These are phyloP conservation scores for Aspergillus pseudonomiae DNA, from an alignment of 2,329 filamentous ascomycete genomes.

Conservation along the genomic window DNA sequence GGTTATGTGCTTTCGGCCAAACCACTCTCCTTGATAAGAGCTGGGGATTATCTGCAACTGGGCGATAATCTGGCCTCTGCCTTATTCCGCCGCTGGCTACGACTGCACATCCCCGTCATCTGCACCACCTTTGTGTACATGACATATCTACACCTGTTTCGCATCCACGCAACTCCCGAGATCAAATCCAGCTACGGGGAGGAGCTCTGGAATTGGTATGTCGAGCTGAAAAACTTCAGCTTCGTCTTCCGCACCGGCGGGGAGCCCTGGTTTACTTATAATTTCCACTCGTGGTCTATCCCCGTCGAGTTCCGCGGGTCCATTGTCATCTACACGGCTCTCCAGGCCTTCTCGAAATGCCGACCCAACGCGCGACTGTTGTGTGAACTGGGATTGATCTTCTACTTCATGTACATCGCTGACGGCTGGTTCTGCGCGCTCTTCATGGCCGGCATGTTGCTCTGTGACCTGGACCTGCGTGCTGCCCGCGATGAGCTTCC, in stretches of 20 bases:
- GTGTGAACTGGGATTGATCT: constrained; percentile 56
- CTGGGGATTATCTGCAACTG: constrained; percentile 42
- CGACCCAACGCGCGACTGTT: constrained; percentile 58
- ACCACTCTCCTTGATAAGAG: constrained; percentile 48
- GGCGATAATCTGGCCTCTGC: constrained; percentile 51
- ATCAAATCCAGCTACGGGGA: constrained; percentile 47
- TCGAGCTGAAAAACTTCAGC: constrained; percentile 69
- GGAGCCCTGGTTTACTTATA: constrained; percentile 60
- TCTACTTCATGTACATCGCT: constrained; percentile 69
- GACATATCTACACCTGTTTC: constrained; percentile 57
- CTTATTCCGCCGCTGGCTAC: constrained; percentile 55
- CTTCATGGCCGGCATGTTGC: constrained; percentile 64
- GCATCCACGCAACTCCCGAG: constrained; percentile 48
- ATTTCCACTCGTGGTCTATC: constrained; percentile 66
- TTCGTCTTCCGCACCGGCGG: constrained; percentile 65
- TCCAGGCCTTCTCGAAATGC: constrained; percentile 61
- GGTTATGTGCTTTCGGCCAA: constrained; percentile 57
- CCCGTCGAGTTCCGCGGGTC: constrained; percentile 67
- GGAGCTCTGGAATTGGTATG: constrained; percentile 57
- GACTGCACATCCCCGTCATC: constrained; percentile 57
- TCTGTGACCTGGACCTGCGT: constrained; percentile 64
- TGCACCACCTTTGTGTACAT: constrained; percentile 58
- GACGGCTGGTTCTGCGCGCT: constrained; percentile 66
- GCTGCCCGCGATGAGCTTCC: constrained; percentile 56
- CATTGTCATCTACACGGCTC: constrained; percentile 61